phyloP scores from a whole-genome alignment of 208 protist species.

The Acanthamoeba healyi region DNA sequence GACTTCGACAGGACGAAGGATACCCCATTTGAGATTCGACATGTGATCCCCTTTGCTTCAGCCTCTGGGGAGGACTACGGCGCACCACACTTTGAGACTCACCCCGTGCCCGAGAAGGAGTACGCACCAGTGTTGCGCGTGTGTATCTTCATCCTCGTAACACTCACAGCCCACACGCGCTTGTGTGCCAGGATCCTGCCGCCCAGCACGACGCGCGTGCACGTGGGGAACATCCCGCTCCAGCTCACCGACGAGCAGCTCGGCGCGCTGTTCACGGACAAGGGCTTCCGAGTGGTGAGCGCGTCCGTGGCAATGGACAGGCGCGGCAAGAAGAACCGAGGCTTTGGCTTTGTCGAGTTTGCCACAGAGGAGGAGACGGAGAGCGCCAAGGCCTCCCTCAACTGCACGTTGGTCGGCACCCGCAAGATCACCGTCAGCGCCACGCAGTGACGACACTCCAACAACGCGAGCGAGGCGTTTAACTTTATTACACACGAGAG shows the following conservation, averaged over 20 bases:
- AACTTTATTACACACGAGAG: too few relatives aligned
- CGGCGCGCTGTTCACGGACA: neutral
- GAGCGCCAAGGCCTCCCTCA: constrained; percentile 60
- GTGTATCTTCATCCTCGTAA: neutral
- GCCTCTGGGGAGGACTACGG: neutral
- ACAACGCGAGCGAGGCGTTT: too few relatives aligned
- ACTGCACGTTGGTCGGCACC: constrained; percentile 64
- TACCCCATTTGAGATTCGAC: constrained; percentile 41
- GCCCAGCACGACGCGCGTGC: neutral
- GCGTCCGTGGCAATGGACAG: constrained; percentile 34
- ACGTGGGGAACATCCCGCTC: constrained; percentile 35
- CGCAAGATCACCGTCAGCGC: constrained; percentile 76
- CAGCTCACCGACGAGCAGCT: constrained; percentile 33
- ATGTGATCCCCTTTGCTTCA: constrained; percentile 37
- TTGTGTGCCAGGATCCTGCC: neutral
- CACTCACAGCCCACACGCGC: neutral
- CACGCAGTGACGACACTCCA: neutral
- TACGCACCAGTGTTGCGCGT: neutral
- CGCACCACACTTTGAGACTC: neutral
- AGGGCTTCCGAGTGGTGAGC: neutral
- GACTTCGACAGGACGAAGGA: constrained; percentile 43
- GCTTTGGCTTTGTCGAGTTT: constrained; percentile 88
- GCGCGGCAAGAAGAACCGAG: constrained; percentile 62
- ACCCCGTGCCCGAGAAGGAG: constrained; percentile 17
- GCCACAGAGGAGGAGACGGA: constrained; percentile 72